Evolutionary conservation across 2,329 filamentous ascomycete species (phyloP), one percentile per base, ranked within the genome.

Genomic region (Exophiala bonariae): DNA sequence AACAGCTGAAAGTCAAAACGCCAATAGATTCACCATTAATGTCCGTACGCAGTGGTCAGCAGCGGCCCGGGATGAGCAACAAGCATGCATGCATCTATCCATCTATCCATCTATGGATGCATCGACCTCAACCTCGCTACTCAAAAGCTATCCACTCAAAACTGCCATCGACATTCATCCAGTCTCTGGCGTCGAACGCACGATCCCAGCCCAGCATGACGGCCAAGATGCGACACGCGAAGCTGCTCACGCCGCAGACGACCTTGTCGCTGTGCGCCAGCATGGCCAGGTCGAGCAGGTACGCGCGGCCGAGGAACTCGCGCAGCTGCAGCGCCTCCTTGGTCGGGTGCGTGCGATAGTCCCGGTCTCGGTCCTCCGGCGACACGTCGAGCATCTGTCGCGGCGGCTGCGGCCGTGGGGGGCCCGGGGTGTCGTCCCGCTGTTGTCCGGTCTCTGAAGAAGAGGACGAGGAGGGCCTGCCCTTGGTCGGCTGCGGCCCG

Each of bases 141-240:
- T n/a, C n/a, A n/a, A n/a, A n/a, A 2, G 68, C 69, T 42, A 63
- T 75, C 86, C 86, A 89, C 10, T 74, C 73, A 57, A 78, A 82
- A 10, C 77, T 76, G 2, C 85, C 85, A 63, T 92, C 87, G n/a
- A 95, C 79, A 67, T 95, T 95, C 49, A 81, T 75, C 87, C 89
- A 95, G 35, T 75, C 73, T 1, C 74, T 76, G 14, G 75, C 66
- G 26, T 72, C 72, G 51, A 89, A 76, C 4, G 78, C 81, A 35
- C 51, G 56, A 30, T 91, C 85, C 87, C 87, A 91, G 0, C 89
- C 89, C 82, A 93, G 82, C 84, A 95, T 90, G 32, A 95, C 87
- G 2, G 81, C 89, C 52, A 95, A 64, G 43, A 95, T 61, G 17
- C 87, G 78, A 64, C 89, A 95, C 3, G 65, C 73, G 13, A 69